Percentiles rank a stretch among this genome's conserved stretches.
These are phyloP conservation scores for Nyctanthes arbortristis DNA, from an alignment of 257 asterid species.

Conservation along the genomic window DNA sequence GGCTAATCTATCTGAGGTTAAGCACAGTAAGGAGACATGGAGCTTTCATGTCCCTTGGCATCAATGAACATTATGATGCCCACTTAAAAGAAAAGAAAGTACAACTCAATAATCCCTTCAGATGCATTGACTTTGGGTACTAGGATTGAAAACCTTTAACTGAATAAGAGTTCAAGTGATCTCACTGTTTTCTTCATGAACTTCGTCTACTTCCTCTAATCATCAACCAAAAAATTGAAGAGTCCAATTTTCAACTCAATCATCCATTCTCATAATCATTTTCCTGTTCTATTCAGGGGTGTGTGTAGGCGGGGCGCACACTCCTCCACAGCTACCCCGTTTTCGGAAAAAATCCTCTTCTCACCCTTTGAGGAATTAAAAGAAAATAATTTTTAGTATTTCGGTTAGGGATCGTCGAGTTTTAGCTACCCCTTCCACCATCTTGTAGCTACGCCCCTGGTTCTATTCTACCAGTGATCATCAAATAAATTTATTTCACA, in stretches of 20 bases:
- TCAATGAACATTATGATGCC: background rate
- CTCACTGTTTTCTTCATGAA: background rate
- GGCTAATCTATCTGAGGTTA: background rate
- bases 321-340: too few species aligned
- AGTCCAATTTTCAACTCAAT: background rate
- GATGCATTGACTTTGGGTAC: background rate
- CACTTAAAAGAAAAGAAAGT: too few species aligned
- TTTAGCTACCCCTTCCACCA: too few species aligned
- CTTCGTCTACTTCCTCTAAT: background rate
- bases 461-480: background rate
- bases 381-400: too few species aligned
- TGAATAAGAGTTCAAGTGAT: background rate
- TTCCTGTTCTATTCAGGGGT: background rate
- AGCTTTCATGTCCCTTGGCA: background rate
- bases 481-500: background rate
- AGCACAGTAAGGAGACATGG: background rate
- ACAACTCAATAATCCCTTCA: too few species aligned
- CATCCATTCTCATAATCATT: background rate
- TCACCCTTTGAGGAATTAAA: too few species aligned
- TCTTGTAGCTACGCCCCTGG: too few species aligned
- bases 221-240: background rate
- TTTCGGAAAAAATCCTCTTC: too few species aligned
- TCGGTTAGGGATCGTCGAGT: too few species aligned
- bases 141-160: background rate
- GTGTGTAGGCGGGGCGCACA: too few species aligned